Evolutionary conservation across 495 filamentous ascomycete genomes (phyloP), one percentile per base, ranked within the genome.

Genomic region (Annulohypoxylon moriforme): DNA sequence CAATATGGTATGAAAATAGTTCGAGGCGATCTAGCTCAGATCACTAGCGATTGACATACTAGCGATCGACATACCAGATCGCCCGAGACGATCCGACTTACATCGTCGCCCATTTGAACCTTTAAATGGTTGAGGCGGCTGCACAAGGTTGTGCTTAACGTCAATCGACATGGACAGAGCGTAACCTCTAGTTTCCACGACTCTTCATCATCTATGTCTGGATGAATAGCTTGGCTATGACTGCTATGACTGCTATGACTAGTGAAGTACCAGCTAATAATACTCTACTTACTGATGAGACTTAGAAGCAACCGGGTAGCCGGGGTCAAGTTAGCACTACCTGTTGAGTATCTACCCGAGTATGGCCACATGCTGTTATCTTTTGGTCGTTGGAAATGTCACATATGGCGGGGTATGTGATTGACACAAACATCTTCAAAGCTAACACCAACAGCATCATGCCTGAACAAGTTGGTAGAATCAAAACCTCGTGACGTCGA

Each of bases 41-140:
- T 69, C 65, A 27, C 42, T 66, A 31, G n/a, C 25, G 69, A 72
- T 72, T 65, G 60, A 60, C 69, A 46, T 25, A 49, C 50, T 66
- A 47, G n/a, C 25, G 69, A 72, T 72, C 69, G 60, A 56, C 69
- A 46, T 25, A 56, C 14, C 1, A 38, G 69, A 72, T 72, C 64
- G 25, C 34, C 33, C 47, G 29, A 56, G 67, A 40, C 61, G 67
- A 74, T 76, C 71, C 49, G n/a, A 55, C 18, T 73, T 59, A 42
- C 40, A 68, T 68, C 70, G 53, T 44, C 46, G 60, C 50, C 74
- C 63, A 58, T 62, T 74, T 50, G 64, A 74, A 67, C 52, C 20
- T 36, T 62, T 63, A 57, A 59, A 69, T 69, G 55, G 42, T 64
- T 55, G 33, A 60, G 29, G 29, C 29, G 24, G 66, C 53, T 55